Conservation (phyloP, 2,329 filamentous ascomycete genomes). For the Penicillium sp. region DNA sequence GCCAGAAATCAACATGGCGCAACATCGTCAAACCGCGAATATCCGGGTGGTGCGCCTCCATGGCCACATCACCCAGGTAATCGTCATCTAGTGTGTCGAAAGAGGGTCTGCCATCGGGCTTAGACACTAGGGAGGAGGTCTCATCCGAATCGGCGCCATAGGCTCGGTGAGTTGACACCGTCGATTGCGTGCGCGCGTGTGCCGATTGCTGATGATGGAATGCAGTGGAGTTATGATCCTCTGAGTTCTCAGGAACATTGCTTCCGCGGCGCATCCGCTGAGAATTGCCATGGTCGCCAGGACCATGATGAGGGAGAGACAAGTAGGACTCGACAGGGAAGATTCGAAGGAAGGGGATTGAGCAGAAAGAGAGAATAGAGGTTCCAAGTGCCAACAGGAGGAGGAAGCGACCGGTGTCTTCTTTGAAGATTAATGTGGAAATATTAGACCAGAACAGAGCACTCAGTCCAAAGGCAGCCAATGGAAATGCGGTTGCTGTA, state of each 20-base stretch:
- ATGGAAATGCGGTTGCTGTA: constrained; percentile 89
- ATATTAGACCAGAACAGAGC: constrained; percentile 93
- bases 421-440: constrained; percentile 77
- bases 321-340: constrained; percentile 60
- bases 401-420: constrained; percentile 81
- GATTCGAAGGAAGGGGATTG: constrained; percentile 85
- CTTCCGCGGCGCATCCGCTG: constrained; percentile 43
- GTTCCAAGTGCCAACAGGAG: constrained; percentile 82
- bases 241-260: constrained; percentile 32
- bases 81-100: constrained; percentile 58
- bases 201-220: constrained; percentile 37
- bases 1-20: constrained; percentile 81
- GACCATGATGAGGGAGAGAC: constrained; percentile 43
- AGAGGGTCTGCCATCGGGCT: constrained; percentile 55
- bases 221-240: constrained; percentile 44
- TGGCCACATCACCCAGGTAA: constrained; percentile 64
- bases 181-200: constrained; percentile 41
- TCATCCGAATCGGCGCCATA: constrained; percentile 65
- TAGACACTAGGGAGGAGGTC: constrained; percentile 80
- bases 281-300: constrained; percentile 40
- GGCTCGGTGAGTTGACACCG: constrained; percentile 34
- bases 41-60: constrained; percentile 83
- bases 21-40: constrained; percentile 83
- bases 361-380: constrained; percentile 72
- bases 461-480: constrained; percentile 91